Evolutionary conservation across 257 asterid genomes (phyloP), one percentile per base, ranked within the genome.

Genomic region (Solanum bulbocastanum): DNA sequence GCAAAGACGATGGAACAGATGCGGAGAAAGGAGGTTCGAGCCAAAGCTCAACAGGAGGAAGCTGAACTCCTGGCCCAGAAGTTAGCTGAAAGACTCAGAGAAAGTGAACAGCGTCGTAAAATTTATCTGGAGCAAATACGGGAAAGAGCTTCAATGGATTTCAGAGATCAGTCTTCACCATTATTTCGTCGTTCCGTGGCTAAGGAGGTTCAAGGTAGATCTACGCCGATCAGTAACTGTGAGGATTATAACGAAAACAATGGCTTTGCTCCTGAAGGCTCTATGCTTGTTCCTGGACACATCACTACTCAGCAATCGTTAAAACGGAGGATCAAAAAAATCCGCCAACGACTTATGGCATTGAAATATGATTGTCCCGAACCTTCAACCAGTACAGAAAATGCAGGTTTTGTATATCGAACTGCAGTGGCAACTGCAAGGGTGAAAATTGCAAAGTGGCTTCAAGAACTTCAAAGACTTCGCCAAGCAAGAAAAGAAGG

Each of bases 401-500:
- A 93, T 90, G 91, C 95, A 91, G 94, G 98, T 86, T 96, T 96
- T 90, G 97, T 96, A 37, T 94, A 93, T 92, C 90, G 99, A 91
- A 92, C 96, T 88, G 93, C 99, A 30, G 94, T 94, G 82, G 98
- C 95, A 87, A 97, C 95, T 91, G 99, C 99, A 72, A 93, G 98
- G 92, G 95, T 89, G 37, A 97, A 97, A 93, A 92, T 97, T 69
- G 95, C 93, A 40, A 93, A 95, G 90, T 97, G 98, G 99, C 91
- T 97, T 90, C 99, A 97, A 93, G 99, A 97, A 91, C 95, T 97
- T 88, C 99, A 97, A 89, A 97, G 93, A 79, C 98, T 94, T 87
- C 98, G 99, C 71, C 99, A 97, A 91, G 99, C 98, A 72, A 95
- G 99, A 90, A 97, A 96, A 92, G 99, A 94, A 66, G 99, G 99